Percentiles rank a stretch among this genome's conserved stretches.
phyloP scores from a whole-genome alignment of 768 basidiomycete genomes.

The Lactarius sp. region DNA sequence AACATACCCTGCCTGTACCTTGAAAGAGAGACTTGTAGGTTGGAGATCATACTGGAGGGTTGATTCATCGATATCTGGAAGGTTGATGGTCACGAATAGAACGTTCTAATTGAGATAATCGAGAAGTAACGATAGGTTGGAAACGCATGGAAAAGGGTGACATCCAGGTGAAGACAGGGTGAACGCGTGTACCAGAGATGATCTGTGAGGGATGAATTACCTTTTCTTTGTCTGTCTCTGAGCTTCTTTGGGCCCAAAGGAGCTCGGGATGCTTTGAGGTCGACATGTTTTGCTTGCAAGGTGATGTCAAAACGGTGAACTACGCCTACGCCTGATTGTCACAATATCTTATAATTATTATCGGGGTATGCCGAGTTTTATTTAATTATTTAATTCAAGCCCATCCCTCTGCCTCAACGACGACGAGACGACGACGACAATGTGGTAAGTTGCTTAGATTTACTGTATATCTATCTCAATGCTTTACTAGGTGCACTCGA shows the following conservation, averaged over 20 bases:
- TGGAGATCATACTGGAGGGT: slow-evolving; percentile 60
- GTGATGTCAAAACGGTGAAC: neutral
- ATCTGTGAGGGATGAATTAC: slow-evolving; percentile 36
- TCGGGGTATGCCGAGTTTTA: slow-evolving; percentile 13
- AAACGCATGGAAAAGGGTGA: neutral
- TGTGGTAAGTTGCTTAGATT: slow-evolving; percentile 50
- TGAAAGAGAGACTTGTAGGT: slow-evolving; percentile 54
- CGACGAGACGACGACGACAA: slow-evolving; percentile 24
- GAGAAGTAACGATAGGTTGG: neutral
- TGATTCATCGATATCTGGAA: slow-evolving; percentile 61
- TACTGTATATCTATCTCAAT: neutral
- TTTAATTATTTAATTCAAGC: neutral
- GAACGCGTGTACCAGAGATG: slow-evolving; percentile 10
- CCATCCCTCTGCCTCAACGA: neutral
- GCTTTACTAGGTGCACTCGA: slow-evolving; percentile 62
- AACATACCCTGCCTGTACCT: slow-evolving; percentile 61
- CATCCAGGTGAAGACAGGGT: neutral
- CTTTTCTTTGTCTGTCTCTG: slow-evolving; percentile 56
- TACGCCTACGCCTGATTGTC: too few relatives aligned
- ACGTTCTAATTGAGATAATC: slow-evolving; percentile 57
- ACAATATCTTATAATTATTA: neutral
- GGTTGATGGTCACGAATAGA: slow-evolving; percentile 79
- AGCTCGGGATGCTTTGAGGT: slow-evolving; percentile 69
- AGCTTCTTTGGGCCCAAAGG: slow-evolving; percentile 93
- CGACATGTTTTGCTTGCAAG: slow-evolving; percentile 19